Evolutionary conservation across 495 filamentous ascomycete species (phyloP).

Genomic region (Staphylotrichum tortipilum): DNA sequence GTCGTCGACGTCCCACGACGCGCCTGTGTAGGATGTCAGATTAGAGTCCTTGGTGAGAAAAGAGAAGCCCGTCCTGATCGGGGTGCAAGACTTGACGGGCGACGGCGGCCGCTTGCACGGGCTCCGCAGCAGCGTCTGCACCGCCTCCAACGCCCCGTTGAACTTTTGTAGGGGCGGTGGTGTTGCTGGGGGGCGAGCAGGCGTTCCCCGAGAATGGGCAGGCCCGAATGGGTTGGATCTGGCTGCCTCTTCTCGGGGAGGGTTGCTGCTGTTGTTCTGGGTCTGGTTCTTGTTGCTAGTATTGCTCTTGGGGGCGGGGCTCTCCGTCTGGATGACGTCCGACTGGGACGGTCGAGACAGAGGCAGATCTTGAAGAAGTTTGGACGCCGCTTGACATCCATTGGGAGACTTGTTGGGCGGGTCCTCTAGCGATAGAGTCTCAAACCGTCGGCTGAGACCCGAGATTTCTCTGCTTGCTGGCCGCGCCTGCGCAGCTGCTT

Average conservation of each 20-base stretch:
- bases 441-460: constrained; percentile 13
- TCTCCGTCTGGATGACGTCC: too few relatives aligned
- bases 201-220: constrained; percentile 1
- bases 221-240: constrained; percentile 6
- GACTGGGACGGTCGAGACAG: constrained; percentile 7
- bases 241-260: constrained; percentile 8
- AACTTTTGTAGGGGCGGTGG: constrained; percentile 6
- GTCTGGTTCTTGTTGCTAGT: too few relatives aligned
- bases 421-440: constrained; percentile 25
- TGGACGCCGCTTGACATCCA: constrained; percentile 35
- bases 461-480: constrained; percentile 21
- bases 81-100: constrained; percentile 27
- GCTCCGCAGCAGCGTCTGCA: constrained; percentile 17
- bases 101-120: constrained; percentile 9
- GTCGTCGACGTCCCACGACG: constrained; percentile 66
- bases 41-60: constrained; percentile 71
- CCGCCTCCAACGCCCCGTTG: constrained; percentile 6
- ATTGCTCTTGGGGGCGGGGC: too few relatives aligned
- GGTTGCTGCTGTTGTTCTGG: constrained; percentile 4
- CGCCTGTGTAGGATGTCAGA: constrained; percentile 47
- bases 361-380: constrained; percentile 8
- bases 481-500: constrained; percentile 9
- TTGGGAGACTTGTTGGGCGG: background rate
- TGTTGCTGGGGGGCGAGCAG: constrained; percentile 11
- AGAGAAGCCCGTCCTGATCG: constrained; percentile 29